Evolutionary conservation across 305 asterid species (phyloP).

Genomic region (Fraxinus velutina): DNA sequence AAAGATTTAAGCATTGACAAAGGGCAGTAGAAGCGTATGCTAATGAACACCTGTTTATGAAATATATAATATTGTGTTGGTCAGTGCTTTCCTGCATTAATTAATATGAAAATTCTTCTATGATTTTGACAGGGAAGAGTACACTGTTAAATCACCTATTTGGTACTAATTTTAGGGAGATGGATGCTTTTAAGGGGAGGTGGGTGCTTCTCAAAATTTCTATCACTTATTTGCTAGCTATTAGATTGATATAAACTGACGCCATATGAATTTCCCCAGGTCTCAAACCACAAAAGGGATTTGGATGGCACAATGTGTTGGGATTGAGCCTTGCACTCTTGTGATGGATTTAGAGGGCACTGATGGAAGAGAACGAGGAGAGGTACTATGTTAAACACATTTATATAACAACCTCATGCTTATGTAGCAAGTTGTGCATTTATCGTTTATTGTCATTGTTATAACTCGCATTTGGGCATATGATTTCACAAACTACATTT

Average conservation of each 20-base stretch:
- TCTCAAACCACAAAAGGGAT: slow-evolving; percentile 95
- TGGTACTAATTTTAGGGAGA: slow-evolving; percentile 77
- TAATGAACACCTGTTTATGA: background rate
- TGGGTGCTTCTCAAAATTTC: slow-evolving; percentile 34
- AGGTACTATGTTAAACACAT: slow-evolving; percentile 45
- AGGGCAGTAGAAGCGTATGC: background rate
- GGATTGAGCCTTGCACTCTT: slow-evolving; percentile 86
- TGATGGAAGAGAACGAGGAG: slow-evolving; percentile 99
- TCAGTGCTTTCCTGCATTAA: background rate
- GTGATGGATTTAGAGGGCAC: slow-evolving; percentile 99
- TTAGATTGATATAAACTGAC: slow-evolving; percentile 22
- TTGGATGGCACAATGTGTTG: slow-evolving; percentile 92
- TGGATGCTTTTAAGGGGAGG: slow-evolving; percentile 98
- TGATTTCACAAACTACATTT: slow-evolving; percentile 13
- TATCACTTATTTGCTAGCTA: slow-evolving; percentile 11
- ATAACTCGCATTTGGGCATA: background rate
- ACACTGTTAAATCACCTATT: slow-evolving; percentile 83
- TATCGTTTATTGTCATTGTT: slow-evolving; percentile 15
- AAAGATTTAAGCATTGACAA: background rate
- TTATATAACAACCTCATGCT: slow-evolving; percentile 19
- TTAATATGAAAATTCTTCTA: background rate
- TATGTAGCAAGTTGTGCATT: slow-evolving; percentile 20
- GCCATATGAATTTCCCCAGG: slow-evolving; percentile 40
- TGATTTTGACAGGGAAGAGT: slow-evolving; percentile 76
- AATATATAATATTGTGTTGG: background rate